Conservation (phyloP, 495 filamentous ascomycete species). For the Corynascus novoguineensis region DNA sequence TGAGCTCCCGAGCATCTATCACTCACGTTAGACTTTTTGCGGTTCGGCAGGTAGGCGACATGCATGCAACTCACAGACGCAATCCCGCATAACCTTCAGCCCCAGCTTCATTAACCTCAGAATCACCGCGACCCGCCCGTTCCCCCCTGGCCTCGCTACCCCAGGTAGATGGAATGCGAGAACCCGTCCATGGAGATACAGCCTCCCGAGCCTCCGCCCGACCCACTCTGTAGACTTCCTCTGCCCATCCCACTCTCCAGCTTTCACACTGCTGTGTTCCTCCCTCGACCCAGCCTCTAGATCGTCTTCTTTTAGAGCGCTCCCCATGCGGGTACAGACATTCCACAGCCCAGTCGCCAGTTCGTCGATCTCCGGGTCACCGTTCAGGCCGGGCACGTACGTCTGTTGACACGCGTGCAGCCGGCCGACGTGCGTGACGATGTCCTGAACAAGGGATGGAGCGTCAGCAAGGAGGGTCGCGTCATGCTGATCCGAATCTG, state of each 20-base stretch:
- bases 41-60: too few relatives aligned
- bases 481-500: conserved; percentile 15
- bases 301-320: conserved; percentile 12
- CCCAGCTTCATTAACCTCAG: conserved; percentile 59
- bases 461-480: conserved; percentile 17
- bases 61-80: conserved; percentile 51
- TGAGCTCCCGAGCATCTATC: conserved; percentile 50
- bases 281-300: not conserved
- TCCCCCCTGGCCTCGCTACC: conserved; percentile 39
- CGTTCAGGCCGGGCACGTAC: conserved; percentile 11
- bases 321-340: conserved; percentile 49
- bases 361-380: conserved; percentile 44
- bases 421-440: conserved; percentile 32
- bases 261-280: not conserved
- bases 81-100: conserved; percentile 59
- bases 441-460: conserved; percentile 32
- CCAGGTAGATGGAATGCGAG: conserved; percentile 69
- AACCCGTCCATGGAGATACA: conserved; percentile 47
- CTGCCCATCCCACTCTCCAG: not conserved
- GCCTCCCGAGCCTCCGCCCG: conserved; percentile 10
- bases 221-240: too few relatives aligned
- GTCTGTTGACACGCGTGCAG: conserved; percentile 25
- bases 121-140: conserved; percentile 32
- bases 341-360: conserved; percentile 63
- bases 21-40: conserved; percentile 1